These are phyloP conservation scores for Diaporthe vexans DNA, from an alignment of 2,329 filamentous ascomycete species.

Conservation along the genomic window DNA sequence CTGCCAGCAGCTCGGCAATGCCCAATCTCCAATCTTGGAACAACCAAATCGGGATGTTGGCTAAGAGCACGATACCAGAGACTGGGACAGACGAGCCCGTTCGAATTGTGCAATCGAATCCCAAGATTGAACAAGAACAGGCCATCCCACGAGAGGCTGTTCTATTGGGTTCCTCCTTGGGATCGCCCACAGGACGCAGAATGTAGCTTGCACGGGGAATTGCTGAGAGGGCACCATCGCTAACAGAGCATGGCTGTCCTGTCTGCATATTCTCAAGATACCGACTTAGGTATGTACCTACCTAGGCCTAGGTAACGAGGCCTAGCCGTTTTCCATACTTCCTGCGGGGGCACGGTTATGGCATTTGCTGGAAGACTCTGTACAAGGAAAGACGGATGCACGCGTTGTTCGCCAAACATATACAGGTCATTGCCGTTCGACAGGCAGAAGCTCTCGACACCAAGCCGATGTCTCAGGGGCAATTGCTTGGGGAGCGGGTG, in stretches of 20 bases:
- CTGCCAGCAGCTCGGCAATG: background rate
- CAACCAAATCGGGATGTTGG: background rate
- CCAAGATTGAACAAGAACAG: background rate
- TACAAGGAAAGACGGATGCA: background rate
- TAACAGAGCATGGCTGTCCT: too few relatives aligned
- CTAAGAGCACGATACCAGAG: background rate
- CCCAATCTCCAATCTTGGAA: background rate
- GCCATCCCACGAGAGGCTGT: background rate
- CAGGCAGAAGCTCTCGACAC: background rate
- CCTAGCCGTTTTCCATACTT: too few relatives aligned
- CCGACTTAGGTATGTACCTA: too few relatives aligned
- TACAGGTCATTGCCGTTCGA: background rate
- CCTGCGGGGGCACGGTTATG: too few relatives aligned
- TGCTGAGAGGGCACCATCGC: too few relatives aligned
- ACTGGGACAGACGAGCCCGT: too few relatives aligned
- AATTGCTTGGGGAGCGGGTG: background rate
- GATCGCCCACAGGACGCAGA: too few relatives aligned
- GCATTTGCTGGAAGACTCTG: too few relatives aligned
- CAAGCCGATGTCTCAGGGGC: background rate
- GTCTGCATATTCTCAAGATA: too few relatives aligned
- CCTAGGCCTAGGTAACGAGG: too few relatives aligned
- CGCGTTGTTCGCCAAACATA: background rate
- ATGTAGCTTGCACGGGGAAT: background rate
- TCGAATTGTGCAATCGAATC: too few relatives aligned
- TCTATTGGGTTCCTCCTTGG: background rate